phyloP scores from a whole-genome alignment of 2,329 filamentous ascomycete genomes.

The Ramularia collo-cygni region DNA sequence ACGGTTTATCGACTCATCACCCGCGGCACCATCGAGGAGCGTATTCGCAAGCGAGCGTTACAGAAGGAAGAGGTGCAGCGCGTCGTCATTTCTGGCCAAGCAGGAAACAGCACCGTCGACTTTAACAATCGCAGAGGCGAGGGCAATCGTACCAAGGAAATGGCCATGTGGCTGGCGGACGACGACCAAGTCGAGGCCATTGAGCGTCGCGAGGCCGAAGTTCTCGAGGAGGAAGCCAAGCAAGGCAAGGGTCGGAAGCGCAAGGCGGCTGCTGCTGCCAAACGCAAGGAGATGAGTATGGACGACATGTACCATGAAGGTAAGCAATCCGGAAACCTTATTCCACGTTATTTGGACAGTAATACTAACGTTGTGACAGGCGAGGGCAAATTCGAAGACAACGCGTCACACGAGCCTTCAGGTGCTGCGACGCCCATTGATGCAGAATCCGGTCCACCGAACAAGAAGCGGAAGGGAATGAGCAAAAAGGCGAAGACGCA shows the following conservation, averaged over 20 bases:
- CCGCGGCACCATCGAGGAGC: conserved; percentile 92
- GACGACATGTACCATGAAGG: conserved; percentile 99
- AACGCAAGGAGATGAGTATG: conserved; percentile 63
- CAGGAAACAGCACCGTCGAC: conserved; percentile 67
- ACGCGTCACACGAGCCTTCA: conserved; percentile 70
- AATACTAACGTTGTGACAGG: conserved; percentile 48
- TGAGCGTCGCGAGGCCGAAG: conserved; percentile 83
- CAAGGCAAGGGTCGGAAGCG: conserved; percentile 50
- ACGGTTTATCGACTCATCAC: conserved; percentile 98
- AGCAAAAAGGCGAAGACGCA: conserved; percentile 48
- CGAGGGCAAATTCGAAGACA: conserved; percentile 95
- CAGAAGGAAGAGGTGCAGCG: conserved; percentile 99
- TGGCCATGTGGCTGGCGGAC: conserved; percentile 97
- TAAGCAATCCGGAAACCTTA: conserved; percentile 45
- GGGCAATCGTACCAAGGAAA: conserved; percentile 95
- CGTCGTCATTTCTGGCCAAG: conserved; percentile 87
- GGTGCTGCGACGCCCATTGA: conserved; percentile 75
- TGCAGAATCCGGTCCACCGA: conserved; percentile 35
- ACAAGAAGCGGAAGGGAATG: conserved; percentile 51
- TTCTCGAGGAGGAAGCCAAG: conserved; percentile 58
- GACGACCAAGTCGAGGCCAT: conserved; percentile 94
- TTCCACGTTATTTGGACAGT: too few species aligned
- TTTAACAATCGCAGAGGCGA: conserved; percentile 84
- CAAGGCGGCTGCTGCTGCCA: conserved; percentile 38
- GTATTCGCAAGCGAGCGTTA: conserved; percentile 90